phyloP scores from a whole-genome alignment of 202 grass and related monocot genomes.

The Carex arenaria region DNA sequence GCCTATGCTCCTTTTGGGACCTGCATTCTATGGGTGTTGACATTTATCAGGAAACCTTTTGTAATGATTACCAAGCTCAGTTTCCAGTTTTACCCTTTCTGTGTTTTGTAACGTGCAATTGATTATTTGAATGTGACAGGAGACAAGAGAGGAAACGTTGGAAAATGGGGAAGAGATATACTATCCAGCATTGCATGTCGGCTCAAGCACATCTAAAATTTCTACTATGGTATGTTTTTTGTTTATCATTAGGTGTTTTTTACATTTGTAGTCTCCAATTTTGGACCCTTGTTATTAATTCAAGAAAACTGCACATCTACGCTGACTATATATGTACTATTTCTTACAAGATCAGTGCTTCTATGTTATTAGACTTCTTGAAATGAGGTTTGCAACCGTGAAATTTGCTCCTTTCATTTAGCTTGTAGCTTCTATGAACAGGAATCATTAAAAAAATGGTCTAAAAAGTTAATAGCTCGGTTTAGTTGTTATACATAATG shows the following conservation, averaged over 20 bases:
- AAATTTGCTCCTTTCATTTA: neutral
- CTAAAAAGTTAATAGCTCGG: neutral
- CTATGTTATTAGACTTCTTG: neutral
- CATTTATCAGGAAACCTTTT: neutral
- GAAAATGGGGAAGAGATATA: conserved; percentile 90
- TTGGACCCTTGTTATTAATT: neutral
- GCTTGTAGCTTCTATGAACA: neutral
- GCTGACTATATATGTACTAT: neutral
- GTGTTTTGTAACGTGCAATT: neutral
- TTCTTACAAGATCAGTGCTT: neutral
- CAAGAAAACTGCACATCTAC: neutral
- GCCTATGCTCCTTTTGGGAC: neutral
- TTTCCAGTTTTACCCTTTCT: neutral
- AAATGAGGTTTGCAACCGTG: neutral
- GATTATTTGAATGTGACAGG: conserved; percentile 36
- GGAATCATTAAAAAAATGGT: neutral
- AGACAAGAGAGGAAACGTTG: conserved; percentile 31
- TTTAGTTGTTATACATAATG: neutral
- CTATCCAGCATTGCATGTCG: conserved; percentile 89
- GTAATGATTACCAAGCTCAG: neutral
- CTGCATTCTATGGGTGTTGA: neutral
- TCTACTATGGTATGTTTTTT: conserved; percentile 66
- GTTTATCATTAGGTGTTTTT: conserved; percentile 11
- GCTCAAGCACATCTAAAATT: conserved; percentile 37
- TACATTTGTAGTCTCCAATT: neutral